A percentile compares a stretch with the other conserved stretches of the same genome.
phyloP scores from a whole-genome alignment of 257 asterid genomes.

The Rhazya stricta region DNA sequence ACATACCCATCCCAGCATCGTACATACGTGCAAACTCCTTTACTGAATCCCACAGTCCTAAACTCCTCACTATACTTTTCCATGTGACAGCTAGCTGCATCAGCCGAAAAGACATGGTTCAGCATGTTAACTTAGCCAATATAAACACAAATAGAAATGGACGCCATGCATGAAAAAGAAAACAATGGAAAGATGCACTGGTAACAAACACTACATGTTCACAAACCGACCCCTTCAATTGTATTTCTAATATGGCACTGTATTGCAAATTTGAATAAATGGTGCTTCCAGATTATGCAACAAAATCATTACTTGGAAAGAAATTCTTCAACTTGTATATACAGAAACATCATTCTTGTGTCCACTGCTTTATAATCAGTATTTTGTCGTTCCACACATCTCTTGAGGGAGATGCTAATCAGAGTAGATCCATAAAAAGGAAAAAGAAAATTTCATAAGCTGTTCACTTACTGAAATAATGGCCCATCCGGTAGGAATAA shows the following conservation, averaged over 20 bases:
- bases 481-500: slow-evolving; percentile 95
- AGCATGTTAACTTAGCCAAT: not conserved
- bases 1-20: slow-evolving; percentile 97
- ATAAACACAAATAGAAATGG: not conserved
- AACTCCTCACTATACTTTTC: slow-evolving; percentile 63
- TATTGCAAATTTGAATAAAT: not conserved
- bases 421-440: not conserved
- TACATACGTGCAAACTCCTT: slow-evolving; percentile 94
- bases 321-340: not conserved
- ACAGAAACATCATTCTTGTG: not conserved
- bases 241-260: not conserved
- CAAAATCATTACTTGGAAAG: not conserved
- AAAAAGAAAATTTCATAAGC: not conserved
- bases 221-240: too few relatives aligned
- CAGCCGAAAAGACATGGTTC: not conserved
- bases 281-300: not conserved
- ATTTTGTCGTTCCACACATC: not conserved
- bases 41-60: slow-evolving; percentile 96
- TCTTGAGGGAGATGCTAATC: not conserved
- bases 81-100: slow-evolving; percentile 81
- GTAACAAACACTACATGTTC: not conserved
- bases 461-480: slow-evolving; percentile 67
- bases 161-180: not conserved
- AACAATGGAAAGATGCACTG: not conserved
- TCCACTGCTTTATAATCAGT: not conserved